Base-by-base conservation (phyloP, 768 basidiomycete species). In the Pleurotus platypus region DNA sequence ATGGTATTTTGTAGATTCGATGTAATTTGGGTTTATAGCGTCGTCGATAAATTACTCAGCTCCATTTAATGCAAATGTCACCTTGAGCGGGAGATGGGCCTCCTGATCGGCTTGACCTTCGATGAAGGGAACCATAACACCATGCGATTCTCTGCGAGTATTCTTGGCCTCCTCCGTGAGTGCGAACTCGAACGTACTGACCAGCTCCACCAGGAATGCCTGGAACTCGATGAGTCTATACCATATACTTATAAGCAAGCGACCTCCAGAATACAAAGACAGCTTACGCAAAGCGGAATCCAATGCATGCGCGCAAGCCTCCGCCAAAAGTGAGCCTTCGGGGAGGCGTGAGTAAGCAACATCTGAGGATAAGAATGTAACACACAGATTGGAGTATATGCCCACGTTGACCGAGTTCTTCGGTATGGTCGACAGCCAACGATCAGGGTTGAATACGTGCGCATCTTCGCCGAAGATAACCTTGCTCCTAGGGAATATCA, bases 381-480 rank as follows among this genome's bases (percentile, higher is more conserved):
- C 72, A 58, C 57, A 76, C 83, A 75, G 64, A 61, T 78, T 76
- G 43, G 78, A 78, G 57, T 80, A 76, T 12, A 76, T 78, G 30
- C 78, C 76, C 12, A 84, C 63, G 5, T 74, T 76, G 15, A 72
- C 67, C 18, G 72, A 61, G 37, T 78, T 72, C 45, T 72, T 72
- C 22, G 72, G 68, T n/a, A 72, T 70, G 51, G 69, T 26, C 49
- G 66, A 60, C 38, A 81, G 59, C 82, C 83, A 84, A 20, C 82
- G 72, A 27, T 78, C 74, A 8, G 78, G 80, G 53, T 79, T 69
- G 59, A 76, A 85, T 6, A 64, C 62, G 56, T 78, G 66, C 2
- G 81, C 73, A 59, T 82, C 77, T 16, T 72, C 66, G 0, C 82
- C 81, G 69, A 79, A 83, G 8, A 78, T 66, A 4, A 70, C 71